Conservation (phyloP, 495 filamentous ascomycete species). For the Barbatosphaeria neglecta region DNA sequence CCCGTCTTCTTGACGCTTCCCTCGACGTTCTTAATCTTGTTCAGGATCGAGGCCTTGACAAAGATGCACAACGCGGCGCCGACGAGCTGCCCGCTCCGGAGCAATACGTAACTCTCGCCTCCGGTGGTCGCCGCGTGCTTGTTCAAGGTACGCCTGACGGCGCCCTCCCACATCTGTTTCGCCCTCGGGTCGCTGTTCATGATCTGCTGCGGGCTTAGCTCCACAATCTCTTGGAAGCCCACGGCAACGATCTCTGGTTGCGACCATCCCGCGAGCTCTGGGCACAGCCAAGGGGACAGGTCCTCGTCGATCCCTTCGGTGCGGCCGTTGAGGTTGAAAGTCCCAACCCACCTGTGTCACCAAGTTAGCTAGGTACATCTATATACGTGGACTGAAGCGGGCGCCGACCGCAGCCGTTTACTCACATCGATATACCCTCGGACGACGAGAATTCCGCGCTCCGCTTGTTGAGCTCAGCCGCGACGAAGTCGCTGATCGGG, state of each 20-base stretch:
- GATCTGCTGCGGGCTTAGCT: constrained; percentile 93
- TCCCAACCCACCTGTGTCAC: constrained; percentile 74
- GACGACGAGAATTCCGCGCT: constrained; percentile 40
- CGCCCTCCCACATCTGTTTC: constrained; percentile 74
- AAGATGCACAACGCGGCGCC: constrained; percentile 87
- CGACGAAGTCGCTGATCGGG: constrained; percentile 84
- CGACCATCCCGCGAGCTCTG: constrained; percentile 31
- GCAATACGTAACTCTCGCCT: constrained; percentile 69
- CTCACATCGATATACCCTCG: constrained; percentile 37
- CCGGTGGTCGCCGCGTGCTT: constrained; percentile 45
- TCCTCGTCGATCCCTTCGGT: constrained; percentile 65
- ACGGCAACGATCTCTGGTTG: constrained; percentile 75
- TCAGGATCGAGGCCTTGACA: constrained; percentile 64
- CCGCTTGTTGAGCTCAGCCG: constrained; percentile 54
- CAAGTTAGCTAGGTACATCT: no score
- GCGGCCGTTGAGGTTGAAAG: constrained; percentile 89
- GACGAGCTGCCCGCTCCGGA: constrained; percentile 89
- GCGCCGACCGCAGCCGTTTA: neutral
- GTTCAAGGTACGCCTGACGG: constrained; percentile 71
- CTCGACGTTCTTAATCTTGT: constrained; percentile 88
- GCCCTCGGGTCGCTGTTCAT: constrained; percentile 93
- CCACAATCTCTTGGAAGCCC: constrained; percentile 96
- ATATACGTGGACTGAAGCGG: neutral
- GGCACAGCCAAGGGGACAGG: constrained; percentile 73
- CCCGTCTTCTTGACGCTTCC: constrained; percentile 95